Conservation (phyloP, 257 asterid species). For the Agastache rugosa region DNA sequence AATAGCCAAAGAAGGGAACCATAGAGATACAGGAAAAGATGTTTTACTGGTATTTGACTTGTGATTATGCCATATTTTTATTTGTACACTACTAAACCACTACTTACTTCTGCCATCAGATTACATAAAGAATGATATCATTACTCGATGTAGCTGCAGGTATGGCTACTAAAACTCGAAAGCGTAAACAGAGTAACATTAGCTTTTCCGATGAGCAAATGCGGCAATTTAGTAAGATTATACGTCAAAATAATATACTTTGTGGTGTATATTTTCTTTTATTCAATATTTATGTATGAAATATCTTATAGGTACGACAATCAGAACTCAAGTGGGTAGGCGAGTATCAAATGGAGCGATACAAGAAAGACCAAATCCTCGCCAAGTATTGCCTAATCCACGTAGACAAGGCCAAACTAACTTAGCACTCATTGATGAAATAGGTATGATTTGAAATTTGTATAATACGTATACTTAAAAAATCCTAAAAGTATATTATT, state of each 20-base stretch:
- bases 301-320: background rate
- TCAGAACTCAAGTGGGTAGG: background rate
- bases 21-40: too few relatives aligned
- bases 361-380: background rate
- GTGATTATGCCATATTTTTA: too few relatives aligned
- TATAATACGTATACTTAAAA: too few relatives aligned
- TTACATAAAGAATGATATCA: too few relatives aligned
- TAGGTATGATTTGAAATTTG: background rate
- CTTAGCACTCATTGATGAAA: background rate
- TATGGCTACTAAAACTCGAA: slow-evolving; percentile 16
- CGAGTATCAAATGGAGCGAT: background rate
- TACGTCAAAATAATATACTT: background rate
- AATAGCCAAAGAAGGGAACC: too few relatives aligned
- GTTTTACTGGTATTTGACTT: too few relatives aligned
- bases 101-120: too few relatives aligned
- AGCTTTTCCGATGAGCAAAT: background rate
- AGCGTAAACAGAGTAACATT: background rate
- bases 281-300: background rate
- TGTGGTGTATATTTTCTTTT: background rate
- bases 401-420: background rate
- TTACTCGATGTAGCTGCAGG: background rate
- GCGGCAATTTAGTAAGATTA: slow-evolving; percentile 15
- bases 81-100: too few relatives aligned
- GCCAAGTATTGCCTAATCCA: background rate
- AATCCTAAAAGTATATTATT: too few relatives aligned